Percentiles rank a stretch among this genome's conserved stretches.
These are phyloP conservation scores for Trametes meyenii DNA, from an alignment of 768 basidiomycete genomes.

Conservation along the genomic window DNA sequence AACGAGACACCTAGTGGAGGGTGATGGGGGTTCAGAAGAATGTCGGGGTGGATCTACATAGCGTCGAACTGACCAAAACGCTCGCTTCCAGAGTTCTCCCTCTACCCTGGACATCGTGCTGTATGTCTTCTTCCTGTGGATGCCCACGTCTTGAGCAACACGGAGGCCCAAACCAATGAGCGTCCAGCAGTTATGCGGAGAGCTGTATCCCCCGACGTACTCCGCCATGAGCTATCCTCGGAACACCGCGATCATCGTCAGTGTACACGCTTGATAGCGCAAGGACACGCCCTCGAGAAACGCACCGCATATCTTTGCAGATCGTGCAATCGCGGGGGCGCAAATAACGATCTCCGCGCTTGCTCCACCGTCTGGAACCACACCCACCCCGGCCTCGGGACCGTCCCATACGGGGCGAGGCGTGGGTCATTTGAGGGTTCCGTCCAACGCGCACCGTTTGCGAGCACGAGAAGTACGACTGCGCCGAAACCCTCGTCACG, in stretches of 20 bases:
- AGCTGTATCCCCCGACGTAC: constrained; percentile 13
- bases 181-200: constrained; percentile 16
- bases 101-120: constrained; percentile 49
- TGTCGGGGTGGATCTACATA: not conserved
- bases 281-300: not conserved
- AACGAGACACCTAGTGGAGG: constrained; percentile 53
- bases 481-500: constrained; percentile 49
- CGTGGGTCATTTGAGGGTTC: constrained; percentile 41
- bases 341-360: constrained; percentile 36
- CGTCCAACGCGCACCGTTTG: constrained; percentile 47
- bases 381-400: constrained; percentile 44
- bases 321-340: constrained; percentile 7
- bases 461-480: constrained; percentile 58
- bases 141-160: constrained; percentile 66
- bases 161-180: constrained; percentile 51
- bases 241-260: not conserved
- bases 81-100: constrained; percentile 77
- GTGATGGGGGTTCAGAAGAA: not conserved
- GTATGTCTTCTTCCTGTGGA: constrained; percentile 68
- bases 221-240: constrained; percentile 11
- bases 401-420: constrained; percentile 33
- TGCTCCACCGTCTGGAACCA: constrained; percentile 46
- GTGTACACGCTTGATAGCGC: not conserved
- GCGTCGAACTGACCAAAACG: constrained; percentile 58
- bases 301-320: constrained; percentile 17